These are phyloP conservation scores for Gossypium rotundifolium DNA, from an alignment of 345 rosid species.

Conservation along the genomic window DNA sequence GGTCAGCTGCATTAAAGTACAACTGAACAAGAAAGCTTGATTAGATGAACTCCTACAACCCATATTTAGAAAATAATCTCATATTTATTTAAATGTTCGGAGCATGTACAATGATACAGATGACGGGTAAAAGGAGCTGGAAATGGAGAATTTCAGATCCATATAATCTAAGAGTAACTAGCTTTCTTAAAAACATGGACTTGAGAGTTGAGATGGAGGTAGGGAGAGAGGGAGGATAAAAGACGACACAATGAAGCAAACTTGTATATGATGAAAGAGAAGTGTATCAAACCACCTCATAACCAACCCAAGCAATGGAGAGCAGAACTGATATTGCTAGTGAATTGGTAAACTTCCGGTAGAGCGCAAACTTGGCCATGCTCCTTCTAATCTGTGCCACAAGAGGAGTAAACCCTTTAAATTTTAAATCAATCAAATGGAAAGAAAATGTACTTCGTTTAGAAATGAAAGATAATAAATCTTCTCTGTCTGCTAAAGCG, in stretches of 20 bases:
- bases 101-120: background rate
- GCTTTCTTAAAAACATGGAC: background rate
- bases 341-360: conserved; percentile 43
- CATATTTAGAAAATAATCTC: background rate
- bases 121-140: background rate
- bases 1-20: conserved; percentile 46
- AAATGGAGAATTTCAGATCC: background rate
- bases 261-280: background rate
- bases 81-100: background rate
- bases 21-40: conserved; percentile 26
- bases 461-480: background rate
- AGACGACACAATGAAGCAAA: background rate
- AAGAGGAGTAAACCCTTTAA: background rate
- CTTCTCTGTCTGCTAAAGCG: background rate
- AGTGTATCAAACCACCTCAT: conserved; percentile 29
- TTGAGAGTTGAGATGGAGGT: background rate
- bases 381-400: conserved; percentile 31
- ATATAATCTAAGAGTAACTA: background rate
- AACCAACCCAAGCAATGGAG: conserved; percentile 49
- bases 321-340: conserved; percentile 45
- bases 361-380: conserved; percentile 40
- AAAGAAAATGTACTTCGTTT: background rate
- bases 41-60: background rate
- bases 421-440: background rate
- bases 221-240: background rate